Evolutionary conservation across 495 filamentous ascomycete species (phyloP).

Genomic region (Pyronema omphalodes): DNA sequence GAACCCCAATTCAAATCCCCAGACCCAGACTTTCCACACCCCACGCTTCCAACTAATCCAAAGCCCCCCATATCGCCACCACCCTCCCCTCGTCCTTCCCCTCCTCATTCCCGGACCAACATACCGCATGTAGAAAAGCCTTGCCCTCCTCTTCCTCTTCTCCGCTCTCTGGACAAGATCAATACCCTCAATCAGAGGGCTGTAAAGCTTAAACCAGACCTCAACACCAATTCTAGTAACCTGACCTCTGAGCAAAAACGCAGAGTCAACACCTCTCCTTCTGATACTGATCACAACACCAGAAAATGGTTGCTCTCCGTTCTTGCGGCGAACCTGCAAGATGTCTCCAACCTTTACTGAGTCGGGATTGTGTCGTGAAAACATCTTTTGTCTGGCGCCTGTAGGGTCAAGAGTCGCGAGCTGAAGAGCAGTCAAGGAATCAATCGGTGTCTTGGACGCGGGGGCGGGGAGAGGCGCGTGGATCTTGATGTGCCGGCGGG

Average conservation of each 20-base stretch:
- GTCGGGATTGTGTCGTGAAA: constrained; percentile 55
- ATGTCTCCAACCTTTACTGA: constrained; percentile 67
- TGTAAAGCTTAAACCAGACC: constrained; percentile 93
- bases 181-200: constrained; percentile 69
- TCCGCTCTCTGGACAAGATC: constrained; percentile 76
- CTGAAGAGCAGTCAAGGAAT: constrained; percentile 42
- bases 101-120: constrained; percentile 28
- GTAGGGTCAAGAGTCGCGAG: constrained; percentile 60
- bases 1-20: too few relatives aligned
- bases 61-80: background rate
- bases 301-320: constrained; percentile 63
- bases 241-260: constrained; percentile 64
- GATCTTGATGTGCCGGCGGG: constrained; percentile 20
- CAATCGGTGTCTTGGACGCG: constrained; percentile 43
- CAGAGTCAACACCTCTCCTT: constrained; percentile 66
- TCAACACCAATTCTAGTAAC: constrained; percentile 75
- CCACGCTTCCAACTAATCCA: background rate
- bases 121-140: constrained; percentile 80
- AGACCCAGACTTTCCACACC: too few relatives aligned
- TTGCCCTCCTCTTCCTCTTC: constrained; percentile 72
- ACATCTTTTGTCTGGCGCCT: constrained; percentile 61
- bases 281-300: constrained; percentile 76
- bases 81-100: constrained; percentile 23
- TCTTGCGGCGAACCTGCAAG: constrained; percentile 59
- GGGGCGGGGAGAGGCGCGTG: constrained; percentile 15